Evolutionary conservation across 257 asterid species (phyloP), one percentile per base, ranked within the genome.

Genomic region (Ajuga chamaepitys): DNA sequence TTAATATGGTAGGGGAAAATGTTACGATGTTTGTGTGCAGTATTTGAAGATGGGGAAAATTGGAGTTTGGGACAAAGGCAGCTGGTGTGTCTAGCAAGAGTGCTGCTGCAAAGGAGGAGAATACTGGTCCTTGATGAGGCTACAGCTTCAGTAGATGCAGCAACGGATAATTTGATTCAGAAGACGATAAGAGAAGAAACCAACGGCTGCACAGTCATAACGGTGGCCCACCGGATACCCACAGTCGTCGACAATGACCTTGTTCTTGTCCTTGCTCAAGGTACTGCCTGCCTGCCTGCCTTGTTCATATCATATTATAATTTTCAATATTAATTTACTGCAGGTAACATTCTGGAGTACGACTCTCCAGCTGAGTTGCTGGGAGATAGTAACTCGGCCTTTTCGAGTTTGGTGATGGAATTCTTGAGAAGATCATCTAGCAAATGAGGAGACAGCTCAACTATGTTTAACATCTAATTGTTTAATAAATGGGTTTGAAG

Each of bases 61-160:
- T 81, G 95, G 97, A 90, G 96, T 18, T 64, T 90, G 44, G 93
- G 96, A 53, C 96, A 88, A 73, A 76, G 95, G 81, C 97, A 90
- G 53, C 89, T 88, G 0, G 78, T 90, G n/a, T 88, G 97, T 67
- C 72, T 88, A 34, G 92, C 93, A 0, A 68, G 95, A 56, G 95
- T 82, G 20, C 56, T 90, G 37, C 58, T 90, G 58, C 88, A 86
- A 57, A 79, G 78, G 77, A 79, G 91, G 66, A 72, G 90, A 67
- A 80, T 90, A 67, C 21, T 90, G 28, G 85, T 90, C 24, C 77
- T 85, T 4, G 97, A 88, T 21, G 97, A 90, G 77, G 97, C 95
- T 30, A 88, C 96, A 0, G 96, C 95, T 28, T 90, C 95, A 1
- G 86, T 90, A 2, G 96, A 90, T 62, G 81, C 95, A 45, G 73